Evolutionary conservation across 2,329 filamentous ascomycete genomes (phyloP), one percentile per base, ranked within the genome.

Genomic region (Aspergillus pseudoterreus): DNA sequence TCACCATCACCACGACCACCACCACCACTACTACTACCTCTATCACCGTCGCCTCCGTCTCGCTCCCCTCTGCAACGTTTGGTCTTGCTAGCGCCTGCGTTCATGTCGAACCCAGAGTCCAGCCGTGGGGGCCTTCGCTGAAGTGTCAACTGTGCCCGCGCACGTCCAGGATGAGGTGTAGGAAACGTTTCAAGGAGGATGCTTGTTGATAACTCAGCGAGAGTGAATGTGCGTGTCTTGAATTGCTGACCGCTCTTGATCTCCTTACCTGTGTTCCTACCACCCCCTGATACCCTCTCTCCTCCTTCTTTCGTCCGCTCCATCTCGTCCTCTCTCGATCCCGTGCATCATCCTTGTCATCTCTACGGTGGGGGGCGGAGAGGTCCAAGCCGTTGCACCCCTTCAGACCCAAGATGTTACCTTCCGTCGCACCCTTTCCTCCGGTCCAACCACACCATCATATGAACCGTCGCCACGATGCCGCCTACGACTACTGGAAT

Each of bases 341-440:
- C 15, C 24, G 48, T 24, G 21, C 47, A 43, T 41, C 36, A 39
- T 41, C 24, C n/a, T 43, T 51, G 19, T 44, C 43, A 17, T 24
- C 27, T 46, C 30, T 17, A 38, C 36, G 27, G 45, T 55, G 54
- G 60, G 57, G 53, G 52, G 52, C 47, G 32, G 44, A 48, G 50
- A 43, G 47, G 41, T 35, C 43, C 48, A 41, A 42, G 39, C 44
- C 30, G 36, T 30, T 15, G 19, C 45, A 43, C 21, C 39, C 33
- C 53, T 39, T 46, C 27, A 49, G 43, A 55, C 50, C 54, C 63
- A 76, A 68, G 47, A 78, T 78, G 76, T 72, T 76, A 68, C 75
- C 76, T 58, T 75, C 76, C 57, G 68, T 78, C 62, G 72, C 72
- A 55, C 66, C 71, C 45, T 73, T 72, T 43, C 69, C 72, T 54